Percentiles rank a stretch among this genome's conserved stretches.
Evolutionary conservation across 2,329 filamentous ascomycete species (phyloP).

Genomic region (Colletotrichum sp.): DNA sequence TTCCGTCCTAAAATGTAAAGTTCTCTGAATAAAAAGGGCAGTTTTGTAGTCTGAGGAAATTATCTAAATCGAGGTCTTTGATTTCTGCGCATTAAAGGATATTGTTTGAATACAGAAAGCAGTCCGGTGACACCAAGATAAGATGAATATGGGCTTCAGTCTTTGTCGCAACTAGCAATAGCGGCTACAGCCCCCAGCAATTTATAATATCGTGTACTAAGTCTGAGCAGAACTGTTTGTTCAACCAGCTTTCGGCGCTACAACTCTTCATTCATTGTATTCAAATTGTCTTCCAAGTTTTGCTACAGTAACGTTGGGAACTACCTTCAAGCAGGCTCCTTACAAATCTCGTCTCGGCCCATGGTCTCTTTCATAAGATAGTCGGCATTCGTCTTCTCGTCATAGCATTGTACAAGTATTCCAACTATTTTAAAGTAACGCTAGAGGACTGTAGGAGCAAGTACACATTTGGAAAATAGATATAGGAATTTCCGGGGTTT

Average conservation of each 20-base stretch:
- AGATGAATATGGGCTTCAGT: neutral
- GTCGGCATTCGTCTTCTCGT: neutral
- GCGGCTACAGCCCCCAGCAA: neutral
- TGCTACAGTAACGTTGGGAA: neutral
- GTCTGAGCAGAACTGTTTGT: neutral
- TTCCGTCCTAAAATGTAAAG: neutral
- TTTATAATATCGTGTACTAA: neutral
- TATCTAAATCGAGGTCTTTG: neutral
- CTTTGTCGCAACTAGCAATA: neutral
- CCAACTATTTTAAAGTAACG: neutral
- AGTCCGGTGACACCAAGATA: neutral
- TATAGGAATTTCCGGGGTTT: neutral
- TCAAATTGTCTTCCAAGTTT: neutral
- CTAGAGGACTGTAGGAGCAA: neutral
- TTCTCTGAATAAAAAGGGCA: neutral
- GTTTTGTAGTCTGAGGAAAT: neutral
- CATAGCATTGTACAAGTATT: neutral
- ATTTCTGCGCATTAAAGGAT: neutral
- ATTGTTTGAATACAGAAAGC: neutral
- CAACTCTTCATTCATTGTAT: neutral
- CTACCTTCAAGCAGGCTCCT: neutral
- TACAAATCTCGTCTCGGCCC: neutral
- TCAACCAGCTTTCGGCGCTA: neutral
- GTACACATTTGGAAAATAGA: neutral
- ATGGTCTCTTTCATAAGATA: neutral